Evolutionary conservation across 1,284 basidiomycete genomes (phyloP), one percentile per base, ranked within the genome.

Genomic region (Puccinia polysora): DNA sequence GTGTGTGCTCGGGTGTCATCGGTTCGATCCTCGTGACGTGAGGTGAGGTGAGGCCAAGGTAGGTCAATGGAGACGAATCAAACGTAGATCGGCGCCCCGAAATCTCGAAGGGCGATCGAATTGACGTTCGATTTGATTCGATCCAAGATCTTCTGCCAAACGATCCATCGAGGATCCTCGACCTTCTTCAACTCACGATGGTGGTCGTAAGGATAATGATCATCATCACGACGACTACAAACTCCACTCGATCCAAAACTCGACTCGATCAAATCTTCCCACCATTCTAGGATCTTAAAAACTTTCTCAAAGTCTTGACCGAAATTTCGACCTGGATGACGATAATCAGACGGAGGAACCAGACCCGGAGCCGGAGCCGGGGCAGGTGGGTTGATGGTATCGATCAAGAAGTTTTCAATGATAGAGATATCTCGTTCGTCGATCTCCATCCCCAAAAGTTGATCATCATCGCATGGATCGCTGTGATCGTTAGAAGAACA

Each of bases 241-340:
- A n/a, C n/a, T n/a, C n/a, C n/a, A n/a, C n/a, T n/a, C n/a, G n/a
- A n/a, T n/a, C n/a, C n/a, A n/a, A n/a, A n/a, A n/a, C n/a, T n/a
- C n/a, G 40, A 45, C 10, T 45, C 14, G 45, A 69, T 50, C 1
- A 60, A 36, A 45, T 60, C 45, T 50, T 69, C 40, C 67, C 67
- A 69, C 53, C 53, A 69, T 47, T 34, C 34, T 6, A 60, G 1
- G 30, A 69, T 34, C 43, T 69, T 60, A 12, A 25, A 20, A 2
- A 69, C 43, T 50, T 69, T 69, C 18, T 69, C 67, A 20, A 69
- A 69, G 20, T 69, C 55, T 69, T 69, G 67, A 25, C 67, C 67
- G 25, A 32, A 34, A n/a, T 25, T 25, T n/a, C 32, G 14, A 18
- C 18, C 38, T 36, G 18, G 28, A 53, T 15, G 23, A 60, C 25